Conservation (phyloP, 1,284 basidiomycete genomes). For the Lentinula novae-zelandiae region DNA sequence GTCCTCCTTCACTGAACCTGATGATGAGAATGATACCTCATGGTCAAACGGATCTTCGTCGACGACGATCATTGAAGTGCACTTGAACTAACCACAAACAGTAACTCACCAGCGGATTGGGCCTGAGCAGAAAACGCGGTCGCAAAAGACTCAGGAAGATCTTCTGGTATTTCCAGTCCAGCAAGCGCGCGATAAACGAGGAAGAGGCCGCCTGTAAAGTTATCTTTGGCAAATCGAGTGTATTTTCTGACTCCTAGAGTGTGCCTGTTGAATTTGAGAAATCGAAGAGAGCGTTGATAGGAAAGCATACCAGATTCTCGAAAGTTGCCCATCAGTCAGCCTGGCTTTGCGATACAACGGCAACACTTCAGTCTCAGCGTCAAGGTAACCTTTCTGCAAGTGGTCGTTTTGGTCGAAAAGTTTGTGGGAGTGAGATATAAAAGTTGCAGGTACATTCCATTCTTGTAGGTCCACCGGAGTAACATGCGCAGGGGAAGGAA, state of each 20-base stretch:
- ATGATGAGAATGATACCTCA: background rate
- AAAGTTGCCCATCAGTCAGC: conserved; percentile 38
- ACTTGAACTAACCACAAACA: background rate
- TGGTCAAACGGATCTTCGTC: conserved; percentile 2
- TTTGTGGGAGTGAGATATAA: conserved; percentile 1
- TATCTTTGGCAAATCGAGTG: conserved; percentile 11
- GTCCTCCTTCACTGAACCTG: background rate
- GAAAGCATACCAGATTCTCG: conserved; percentile 13
- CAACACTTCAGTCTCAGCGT: conserved; percentile 55
- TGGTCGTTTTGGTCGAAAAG: conserved; percentile 55
- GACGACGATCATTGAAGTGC: background rate
- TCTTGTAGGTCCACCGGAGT: conserved; percentile 1
- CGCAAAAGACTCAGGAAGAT: conserved; percentile 7
- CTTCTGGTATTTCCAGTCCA: conserved; percentile 14
- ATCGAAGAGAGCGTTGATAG: background rate
- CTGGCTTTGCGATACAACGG: conserved; percentile 63
- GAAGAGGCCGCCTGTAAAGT: conserved; percentile 15
- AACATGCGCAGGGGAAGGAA: background rate
- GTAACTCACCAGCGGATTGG: background rate
- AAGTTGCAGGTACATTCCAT: conserved; percentile 8
- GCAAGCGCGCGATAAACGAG: conserved; percentile 15
- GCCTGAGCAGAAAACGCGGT: background rate
- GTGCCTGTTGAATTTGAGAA: conserved; percentile 11
- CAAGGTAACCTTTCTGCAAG: conserved; percentile 45
- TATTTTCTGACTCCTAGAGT: conserved; percentile 9